Evolutionary conservation across 805 yeast genomes (phyloP), one percentile per base, ranked within the genome.

Genomic region (Yamadazyma endophytica): DNA sequence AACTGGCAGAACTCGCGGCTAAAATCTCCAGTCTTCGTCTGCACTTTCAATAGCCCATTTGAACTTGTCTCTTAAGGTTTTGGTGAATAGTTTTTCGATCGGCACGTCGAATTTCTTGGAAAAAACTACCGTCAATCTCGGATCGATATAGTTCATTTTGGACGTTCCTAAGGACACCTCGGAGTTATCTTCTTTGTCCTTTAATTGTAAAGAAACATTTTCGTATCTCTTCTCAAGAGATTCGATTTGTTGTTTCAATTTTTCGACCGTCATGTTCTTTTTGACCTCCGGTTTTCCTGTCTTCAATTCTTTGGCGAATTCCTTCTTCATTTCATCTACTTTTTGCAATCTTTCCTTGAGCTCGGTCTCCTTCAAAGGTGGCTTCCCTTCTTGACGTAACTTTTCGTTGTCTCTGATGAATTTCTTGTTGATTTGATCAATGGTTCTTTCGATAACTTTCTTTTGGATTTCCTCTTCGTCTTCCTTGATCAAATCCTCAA

Each of bases 1-100:
- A n/a, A n/a, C n/a, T n/a, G n/a, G n/a, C n/a, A n/a, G n/a, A n/a
- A n/a, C n/a, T n/a, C n/a, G n/a, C n/a, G n/a, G 3, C 46, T 58
- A 89, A 52, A 89, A 89, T 44, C 75, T 70, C 97, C 97, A 89
- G 47, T 85, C 62, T 43, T 76, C 87, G 53, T 83, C 97, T 3
- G 79, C 88, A 32, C 89, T 79, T 56, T 89, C 95, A 32, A 90
- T 82, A 18, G 97, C 97, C 97, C 97, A 90, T 28, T 76, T 79
- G 62, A 90, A 90, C 63, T 90, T 90, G 25, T 89, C 96, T 39
- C 97, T 67, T 33, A 90, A 64, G 0, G 97, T 85, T 61, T 88
- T 89, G 9, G 96, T 82, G 47, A 90, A 88, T 24, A 90, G 67
- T 58, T 85, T 89, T 57, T 90, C 97, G 33, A 90, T 82, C 6